These are phyloP conservation scores for Pythium utonaiense DNA, from an alignment of 352 stramenopile species.

Conservation along the genomic window DNA sequence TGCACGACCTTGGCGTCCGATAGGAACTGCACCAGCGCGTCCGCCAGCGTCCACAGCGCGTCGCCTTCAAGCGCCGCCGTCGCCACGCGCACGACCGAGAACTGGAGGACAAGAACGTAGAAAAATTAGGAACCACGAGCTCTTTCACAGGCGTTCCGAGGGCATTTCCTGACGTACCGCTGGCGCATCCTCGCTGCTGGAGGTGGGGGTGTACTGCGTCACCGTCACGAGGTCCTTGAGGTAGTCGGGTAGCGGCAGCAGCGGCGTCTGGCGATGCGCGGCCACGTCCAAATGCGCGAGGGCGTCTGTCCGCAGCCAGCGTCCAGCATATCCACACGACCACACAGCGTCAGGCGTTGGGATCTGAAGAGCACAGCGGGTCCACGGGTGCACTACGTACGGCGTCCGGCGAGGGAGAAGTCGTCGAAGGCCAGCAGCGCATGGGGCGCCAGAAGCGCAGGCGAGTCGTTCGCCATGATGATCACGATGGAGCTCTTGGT, in stretches of 20 bases:
- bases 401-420: slow-evolving; percentile 55
- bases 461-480: not conserved
- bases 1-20: slow-evolving; percentile 30
- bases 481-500: not conserved
- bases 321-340: not conserved
- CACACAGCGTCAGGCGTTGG: not conserved
- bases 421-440: slow-evolving; percentile 71
- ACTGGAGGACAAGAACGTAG: slow-evolving; percentile 20
- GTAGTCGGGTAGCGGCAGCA: not conserved
- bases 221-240: not conserved
- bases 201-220: not conserved
- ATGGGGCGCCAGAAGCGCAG: slow-evolving; percentile 11
- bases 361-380: not conserved
- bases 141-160: not conserved
- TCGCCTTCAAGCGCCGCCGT: slow-evolving; percentile 23
- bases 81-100: slow-evolving; percentile 35
- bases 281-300: slow-evolving; percentile 5
- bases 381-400: slow-evolving; percentile 30
- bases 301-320: not conserved
- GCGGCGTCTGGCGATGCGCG: not conserved
- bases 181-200: not conserved
- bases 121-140: not conserved
- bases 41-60: slow-evolving; percentile 39
- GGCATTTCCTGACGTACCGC: not conserved
- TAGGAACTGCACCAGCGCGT: slow-evolving; percentile 39